These are phyloP conservation scores for Alternaria alternata DNA, from an alignment of 2,329 filamentous ascomycete species.

Conservation along the genomic window DNA sequence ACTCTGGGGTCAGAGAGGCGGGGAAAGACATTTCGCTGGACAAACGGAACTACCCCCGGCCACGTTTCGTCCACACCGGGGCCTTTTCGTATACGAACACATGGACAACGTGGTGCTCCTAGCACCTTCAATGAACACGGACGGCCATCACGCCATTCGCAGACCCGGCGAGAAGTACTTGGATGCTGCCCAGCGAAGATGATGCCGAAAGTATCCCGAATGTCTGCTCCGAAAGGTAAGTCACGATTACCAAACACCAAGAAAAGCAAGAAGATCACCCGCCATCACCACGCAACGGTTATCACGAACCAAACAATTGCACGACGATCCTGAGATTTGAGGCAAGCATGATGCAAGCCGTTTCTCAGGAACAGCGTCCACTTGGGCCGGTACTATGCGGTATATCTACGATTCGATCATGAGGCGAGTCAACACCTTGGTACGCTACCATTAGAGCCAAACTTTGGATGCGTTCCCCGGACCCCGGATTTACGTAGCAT, in stretches of 20 bases:
- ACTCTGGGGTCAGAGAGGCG: conserved; percentile 1
- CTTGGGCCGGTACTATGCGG: conserved; percentile 4
- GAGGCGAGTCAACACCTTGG: not conserved
- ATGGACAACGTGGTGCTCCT: conserved; percentile 12
- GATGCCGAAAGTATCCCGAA: not conserved
- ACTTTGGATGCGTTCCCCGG: conserved; percentile 7
- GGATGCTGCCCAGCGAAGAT: not conserved
- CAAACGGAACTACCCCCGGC: conserved; percentile 1
- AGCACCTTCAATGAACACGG: conserved; percentile 1
- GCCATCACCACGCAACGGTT: not conserved
- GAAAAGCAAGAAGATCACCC: conserved; percentile 4
- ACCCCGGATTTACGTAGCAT: conserved; percentile 2
- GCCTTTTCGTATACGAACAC: conserved; percentile 10
- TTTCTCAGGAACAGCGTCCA: not conserved
- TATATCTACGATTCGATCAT: conserved; percentile 1
- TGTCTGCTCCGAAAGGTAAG: not conserved
- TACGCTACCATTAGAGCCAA: conserved; percentile 9
- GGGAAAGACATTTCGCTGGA: conserved; percentile 5
- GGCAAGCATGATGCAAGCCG: conserved; percentile 5
- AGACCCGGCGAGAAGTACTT: not conserved
- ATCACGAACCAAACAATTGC: not conserved
- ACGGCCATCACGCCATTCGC: not conserved
- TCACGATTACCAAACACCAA: not conserved
- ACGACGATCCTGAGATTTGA: not conserved
- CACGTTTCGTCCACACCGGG: conserved; percentile 2